These are phyloP conservation scores for Boletus rex-veris DNA, from an alignment of 768 basidiomycete genomes.

Conservation along the genomic window DNA sequence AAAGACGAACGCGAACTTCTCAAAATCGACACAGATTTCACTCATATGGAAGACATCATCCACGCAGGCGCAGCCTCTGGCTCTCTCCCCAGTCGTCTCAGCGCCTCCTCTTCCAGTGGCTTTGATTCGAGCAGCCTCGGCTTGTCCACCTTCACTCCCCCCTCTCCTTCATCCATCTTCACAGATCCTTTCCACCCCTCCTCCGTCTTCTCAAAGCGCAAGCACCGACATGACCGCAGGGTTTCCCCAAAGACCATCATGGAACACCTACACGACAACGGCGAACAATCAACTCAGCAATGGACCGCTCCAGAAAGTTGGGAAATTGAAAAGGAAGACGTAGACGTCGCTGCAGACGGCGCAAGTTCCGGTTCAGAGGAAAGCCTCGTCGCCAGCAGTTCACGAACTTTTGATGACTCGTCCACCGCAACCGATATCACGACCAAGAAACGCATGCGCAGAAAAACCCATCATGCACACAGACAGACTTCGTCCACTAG, in stretches of 20 bases:
- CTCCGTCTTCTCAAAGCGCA: constrained; percentile 20
- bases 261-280: constrained; percentile 6
- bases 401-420: constrained; percentile 14
- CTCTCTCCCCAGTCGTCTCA: constrained; percentile 15
- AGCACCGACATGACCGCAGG: constrained; percentile 32
- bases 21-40: constrained; percentile 31
- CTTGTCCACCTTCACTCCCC: constrained; percentile 41
- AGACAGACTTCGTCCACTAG: constrained; percentile 12
- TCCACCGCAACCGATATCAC: constrained; percentile 10
- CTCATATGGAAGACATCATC: constrained; percentile 81
- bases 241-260: constrained; percentile 51
- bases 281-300: constrained; percentile 26
- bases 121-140: constrained; percentile 32
- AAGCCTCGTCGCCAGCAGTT: constrained; percentile 17
- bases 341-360: constrained; percentile 33
- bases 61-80: constrained; percentile 31
- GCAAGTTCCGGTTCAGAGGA: constrained; percentile 42
- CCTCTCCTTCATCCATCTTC: constrained; percentile 35
- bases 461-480: constrained; percentile 22
- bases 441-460: constrained; percentile 22
- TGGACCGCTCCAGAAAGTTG: constrained; percentile 80
- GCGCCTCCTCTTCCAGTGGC: constrained; percentile 13
- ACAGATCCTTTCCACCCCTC: constrained; percentile 36
- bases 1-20: constrained; percentile 26
- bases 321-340: constrained; percentile 56